Conservation (phyloP, 2,329 filamentous ascomycete species). For the Hypoxylon sp. region DNA sequence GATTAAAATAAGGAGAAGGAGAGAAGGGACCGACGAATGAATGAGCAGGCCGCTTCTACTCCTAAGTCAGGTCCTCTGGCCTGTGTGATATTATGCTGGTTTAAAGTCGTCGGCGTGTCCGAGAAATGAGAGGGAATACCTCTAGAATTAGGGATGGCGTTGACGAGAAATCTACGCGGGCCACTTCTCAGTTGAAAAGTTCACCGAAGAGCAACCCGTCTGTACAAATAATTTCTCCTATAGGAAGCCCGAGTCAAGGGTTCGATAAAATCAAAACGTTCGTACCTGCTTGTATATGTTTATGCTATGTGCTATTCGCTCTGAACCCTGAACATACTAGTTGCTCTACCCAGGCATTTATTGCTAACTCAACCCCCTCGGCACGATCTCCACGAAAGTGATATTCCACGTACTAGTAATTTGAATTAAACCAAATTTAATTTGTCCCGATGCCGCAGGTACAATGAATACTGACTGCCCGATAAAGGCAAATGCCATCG, state of each 20-base stretch:
- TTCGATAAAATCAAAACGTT: neutral
- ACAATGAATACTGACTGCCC: constrained; percentile 20
- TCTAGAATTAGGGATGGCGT: constrained; percentile 12
- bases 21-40: constrained; percentile 1
- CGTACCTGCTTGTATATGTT: neutral
- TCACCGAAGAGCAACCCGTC: neutral
- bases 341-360: neutral
- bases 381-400: neutral
- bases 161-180: neutral
- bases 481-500: constrained; percentile 1
- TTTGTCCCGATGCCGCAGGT: neutral
- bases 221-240: neutral
- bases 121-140: neutral
- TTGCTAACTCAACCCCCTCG: neutral
- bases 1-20: no score
- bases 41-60: neutral
- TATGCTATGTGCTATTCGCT: neutral
- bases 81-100: neutral
- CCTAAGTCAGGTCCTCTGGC: neutral
- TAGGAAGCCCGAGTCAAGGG: neutral
- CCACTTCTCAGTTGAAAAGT: neutral
- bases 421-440: constrained; percentile 3
- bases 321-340: neutral
- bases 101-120: neutral
- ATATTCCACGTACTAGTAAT: neutral